Base-by-base conservation (phyloP, 345 rosid genomes). In the Melaleuca quinquenervia region DNA sequence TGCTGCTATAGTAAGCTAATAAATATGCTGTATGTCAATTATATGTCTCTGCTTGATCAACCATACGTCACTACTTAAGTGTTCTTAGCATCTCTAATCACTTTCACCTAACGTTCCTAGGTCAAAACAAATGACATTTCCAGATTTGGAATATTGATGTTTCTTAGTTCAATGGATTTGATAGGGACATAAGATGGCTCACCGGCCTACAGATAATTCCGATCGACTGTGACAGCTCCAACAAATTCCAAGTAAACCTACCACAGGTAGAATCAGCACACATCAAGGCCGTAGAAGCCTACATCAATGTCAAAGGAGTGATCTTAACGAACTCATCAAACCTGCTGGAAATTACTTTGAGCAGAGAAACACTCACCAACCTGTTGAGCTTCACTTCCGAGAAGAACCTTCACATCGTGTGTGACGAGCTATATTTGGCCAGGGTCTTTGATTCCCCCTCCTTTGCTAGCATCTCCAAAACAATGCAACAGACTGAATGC, bases 121-220 rank as follows among this genome's bases (percentile, higher is more conserved):
- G 11, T 64, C 11, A 15, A 64, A 64, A 64, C 20, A 36, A 64
- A 9, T 6, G 76, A 16, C 8, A 15, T 64, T 64, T 64, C 45
- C 6, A 64, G 22, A 64, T 32, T 64, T 36, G 20, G 11, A 36
- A 64, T 64, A 64, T 64, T 29, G 45, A 64, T 64, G 11, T 29
- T 15, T 32, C 76, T 64, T 29, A 16, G 76, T 16, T 29, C 76
- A 51, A 51, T 12, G 13, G 52, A 51, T 51, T 95, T 87, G 92
- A 88, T 56, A 88, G 99, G 55, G 98, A 96, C 90, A 88, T 95
- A 83, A 89, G 95, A 41, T 96, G 99, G 98, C 91, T 98, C 21
- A 96, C 97, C 8, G 94, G 97, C 41, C 91, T 92, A 48, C 86
- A 92, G 55, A 87, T 90, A 82, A 86, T 94, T 83, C 99, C 98